phyloP scores from a whole-genome alignment of 2,329 filamentous ascomycete genomes.

The Colletotrichum trifolii region DNA sequence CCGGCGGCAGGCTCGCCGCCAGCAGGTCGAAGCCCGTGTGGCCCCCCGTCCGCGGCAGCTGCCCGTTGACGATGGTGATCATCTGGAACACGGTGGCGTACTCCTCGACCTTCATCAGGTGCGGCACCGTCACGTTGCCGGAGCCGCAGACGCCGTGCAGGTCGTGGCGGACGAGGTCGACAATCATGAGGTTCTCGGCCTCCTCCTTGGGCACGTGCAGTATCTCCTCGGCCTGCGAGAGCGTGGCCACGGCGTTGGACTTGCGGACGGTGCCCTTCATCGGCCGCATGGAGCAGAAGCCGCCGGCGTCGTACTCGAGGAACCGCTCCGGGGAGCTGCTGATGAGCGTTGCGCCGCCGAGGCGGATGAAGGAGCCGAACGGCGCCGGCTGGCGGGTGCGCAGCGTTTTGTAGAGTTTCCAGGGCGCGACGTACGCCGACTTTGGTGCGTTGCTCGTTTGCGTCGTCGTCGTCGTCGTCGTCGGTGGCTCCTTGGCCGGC shows the following conservation, averaged over 20 bases:
- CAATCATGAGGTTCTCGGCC: conserved; percentile 98
- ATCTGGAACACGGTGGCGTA: conserved; percentile 93
- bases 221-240: conserved; percentile 77
- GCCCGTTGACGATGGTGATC: conserved; percentile 85
- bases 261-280: conserved; percentile 98
- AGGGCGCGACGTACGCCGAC: conserved; percentile 56
- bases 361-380: conserved; percentile 83
- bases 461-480: conserved; percentile 5
- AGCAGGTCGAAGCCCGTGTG: conserved; percentile 80
- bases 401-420: conserved; percentile 79
- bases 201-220: conserved; percentile 88
- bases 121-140: conserved; percentile 77
- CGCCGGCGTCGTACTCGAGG: conserved; percentile 66
- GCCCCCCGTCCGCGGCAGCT: conserved; percentile 54
- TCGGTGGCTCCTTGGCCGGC: conserved; percentile 11
- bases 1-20: conserved; percentile 82
- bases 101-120: conserved; percentile 88
- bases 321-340: conserved; percentile 92
- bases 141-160: conserved; percentile 85
- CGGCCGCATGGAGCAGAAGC: conserved; percentile 82
- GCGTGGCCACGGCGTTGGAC: conserved; percentile 69
- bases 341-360: conserved; percentile 77
- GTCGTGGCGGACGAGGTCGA: conserved; percentile 95
- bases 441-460: conserved; percentile 33
- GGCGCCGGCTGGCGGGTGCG: conserved; percentile 81